Evolutionary conservation across 2,329 filamentous ascomycete species (phyloP).

Genomic region (Drechslera avenae): DNA sequence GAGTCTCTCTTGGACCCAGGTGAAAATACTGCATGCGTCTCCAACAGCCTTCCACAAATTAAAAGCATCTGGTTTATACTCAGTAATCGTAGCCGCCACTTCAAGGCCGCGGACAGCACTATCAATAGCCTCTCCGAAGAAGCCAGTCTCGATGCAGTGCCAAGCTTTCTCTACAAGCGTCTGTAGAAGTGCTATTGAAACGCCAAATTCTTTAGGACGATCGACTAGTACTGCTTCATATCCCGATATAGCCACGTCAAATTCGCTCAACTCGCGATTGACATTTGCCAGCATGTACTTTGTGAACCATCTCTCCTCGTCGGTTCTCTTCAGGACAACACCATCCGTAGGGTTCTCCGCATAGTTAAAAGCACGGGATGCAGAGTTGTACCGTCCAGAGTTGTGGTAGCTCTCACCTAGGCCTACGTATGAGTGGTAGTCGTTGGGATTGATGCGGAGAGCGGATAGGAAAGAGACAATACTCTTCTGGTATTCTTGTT

Average conservation of each 20-base stretch:
- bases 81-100: slow-evolving; percentile 67
- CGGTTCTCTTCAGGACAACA: slow-evolving; percentile 57
- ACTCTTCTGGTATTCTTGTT: slow-evolving; percentile 85
- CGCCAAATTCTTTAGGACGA: slow-evolving; percentile 78
- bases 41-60: slow-evolving; percentile 95
- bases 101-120: slow-evolving; percentile 72
- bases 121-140: slow-evolving; percentile 81
- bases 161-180: slow-evolving; percentile 83
- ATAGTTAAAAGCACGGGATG: slow-evolving; percentile 85
- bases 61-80: slow-evolving; percentile 72
- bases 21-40: slow-evolving; percentile 85
- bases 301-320: slow-evolving; percentile 88
- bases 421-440: slow-evolving; percentile 96
- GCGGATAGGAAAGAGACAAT: slow-evolving; percentile 92
- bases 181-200: slow-evolving; percentile 85
- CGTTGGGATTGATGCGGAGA: slow-evolving; percentile 77
- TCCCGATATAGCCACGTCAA: slow-evolving; percentile 76
- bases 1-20: slow-evolving; percentile 72
- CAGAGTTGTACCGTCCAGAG: slow-evolving; percentile 91
- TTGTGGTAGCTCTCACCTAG: slow-evolving; percentile 97
- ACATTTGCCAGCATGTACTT: slow-evolving; percentile 97
- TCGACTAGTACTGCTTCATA: slow-evolving; percentile 74
- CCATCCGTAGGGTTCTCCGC: slow-evolving; percentile 76
- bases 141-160: slow-evolving; percentile 76
- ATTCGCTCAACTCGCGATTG: slow-evolving; percentile 88